phyloP scores from a whole-genome alignment of 257 asterid species.

The Voacanga thouarsii region DNA sequence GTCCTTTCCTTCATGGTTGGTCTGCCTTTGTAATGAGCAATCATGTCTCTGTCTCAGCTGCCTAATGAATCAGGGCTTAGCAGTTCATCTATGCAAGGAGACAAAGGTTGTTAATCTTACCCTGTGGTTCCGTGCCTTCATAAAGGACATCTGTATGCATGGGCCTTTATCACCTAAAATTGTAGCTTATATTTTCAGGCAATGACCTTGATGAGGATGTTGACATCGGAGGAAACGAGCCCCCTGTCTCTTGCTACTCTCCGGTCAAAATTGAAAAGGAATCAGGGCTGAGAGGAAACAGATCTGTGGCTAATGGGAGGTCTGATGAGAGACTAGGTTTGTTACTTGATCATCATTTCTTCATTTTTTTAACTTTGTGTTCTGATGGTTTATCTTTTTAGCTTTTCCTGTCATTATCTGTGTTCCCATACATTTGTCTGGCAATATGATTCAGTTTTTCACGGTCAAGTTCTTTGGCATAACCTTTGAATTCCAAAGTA shows the following conservation, averaged over 20 bases:
- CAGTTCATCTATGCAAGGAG: slow-evolving; percentile 78
- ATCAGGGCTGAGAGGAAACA: slow-evolving; percentile 36
- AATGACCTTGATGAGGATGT: slow-evolving; percentile 67
- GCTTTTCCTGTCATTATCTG: background rate
- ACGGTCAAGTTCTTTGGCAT: background rate
- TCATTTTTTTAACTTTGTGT: background rate
- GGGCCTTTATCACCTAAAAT: background rate
- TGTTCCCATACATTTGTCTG: background rate
- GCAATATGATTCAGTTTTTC: background rate
- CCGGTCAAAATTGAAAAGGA: slow-evolving; percentile 62
- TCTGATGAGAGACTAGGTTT: slow-evolving; percentile 23
- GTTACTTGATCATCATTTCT: background rate
- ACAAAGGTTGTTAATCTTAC: slow-evolving; percentile 57
- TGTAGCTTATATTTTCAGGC: slow-evolving; percentile 34
- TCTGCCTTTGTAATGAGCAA: slow-evolving; percentile 7
- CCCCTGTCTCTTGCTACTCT: slow-evolving; percentile 72
- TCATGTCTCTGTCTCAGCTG: slow-evolving; percentile 51
- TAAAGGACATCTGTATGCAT: background rate
- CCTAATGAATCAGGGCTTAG: slow-evolving; percentile 84
- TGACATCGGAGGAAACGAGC: slow-evolving; percentile 82
- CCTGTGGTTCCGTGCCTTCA: slow-evolving; percentile 16
- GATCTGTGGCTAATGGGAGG: slow-evolving; percentile 45
- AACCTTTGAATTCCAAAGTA: background rate
- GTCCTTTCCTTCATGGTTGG: background rate
- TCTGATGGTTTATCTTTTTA: background rate